phyloP scores from a whole-genome alignment of 2,329 filamentous ascomycete species.

The Penicillium sp. region DNA sequence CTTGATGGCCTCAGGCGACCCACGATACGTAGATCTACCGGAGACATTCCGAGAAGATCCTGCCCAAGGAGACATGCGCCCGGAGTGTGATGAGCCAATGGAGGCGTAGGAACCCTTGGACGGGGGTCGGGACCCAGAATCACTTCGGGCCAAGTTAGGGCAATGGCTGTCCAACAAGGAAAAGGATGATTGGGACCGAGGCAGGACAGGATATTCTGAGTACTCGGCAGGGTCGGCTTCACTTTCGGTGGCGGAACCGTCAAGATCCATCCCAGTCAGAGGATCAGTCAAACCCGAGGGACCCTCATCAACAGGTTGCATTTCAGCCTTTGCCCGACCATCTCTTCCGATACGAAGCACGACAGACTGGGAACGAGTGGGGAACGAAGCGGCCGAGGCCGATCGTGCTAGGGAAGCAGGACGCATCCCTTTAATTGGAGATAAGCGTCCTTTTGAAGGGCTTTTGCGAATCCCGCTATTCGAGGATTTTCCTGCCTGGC shows the following conservation, averaged over 20 bases:
- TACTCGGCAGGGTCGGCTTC: constrained; percentile 44
- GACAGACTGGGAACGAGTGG: constrained; percentile 42
- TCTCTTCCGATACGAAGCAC: constrained; percentile 50
- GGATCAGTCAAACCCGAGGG: constrained; percentile 37
- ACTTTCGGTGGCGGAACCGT: constrained; percentile 45
- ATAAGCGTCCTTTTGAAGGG: constrained; percentile 44
- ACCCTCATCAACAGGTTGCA: constrained; percentile 36
- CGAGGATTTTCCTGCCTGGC: constrained; percentile 33
- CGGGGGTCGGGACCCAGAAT: constrained; percentile 39
- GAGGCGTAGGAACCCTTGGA: constrained; percentile 48
- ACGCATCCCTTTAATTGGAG: constrained; percentile 41
- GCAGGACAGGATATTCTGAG: constrained; percentile 38
- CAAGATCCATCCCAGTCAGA: constrained; percentile 40
- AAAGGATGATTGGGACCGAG: constrained; percentile 42
- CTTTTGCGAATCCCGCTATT: constrained; percentile 41
- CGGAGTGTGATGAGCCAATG: constrained; percentile 42
- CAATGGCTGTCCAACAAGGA: constrained; percentile 36
- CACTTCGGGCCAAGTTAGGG: constrained; percentile 32
- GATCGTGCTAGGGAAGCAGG: constrained; percentile 33
- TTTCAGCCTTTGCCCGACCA: constrained; percentile 49
- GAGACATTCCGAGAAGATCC: constrained; percentile 31
- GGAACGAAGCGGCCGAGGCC: constrained; percentile 31
- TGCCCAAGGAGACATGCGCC: constrained; percentile 43
- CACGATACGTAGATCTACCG: constrained; percentile 23
- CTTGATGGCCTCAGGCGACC: constrained; percentile 30